These are phyloP conservation scores for Arachis stenosperma DNA, from an alignment of 306 rosid species.

Conservation along the genomic window DNA sequence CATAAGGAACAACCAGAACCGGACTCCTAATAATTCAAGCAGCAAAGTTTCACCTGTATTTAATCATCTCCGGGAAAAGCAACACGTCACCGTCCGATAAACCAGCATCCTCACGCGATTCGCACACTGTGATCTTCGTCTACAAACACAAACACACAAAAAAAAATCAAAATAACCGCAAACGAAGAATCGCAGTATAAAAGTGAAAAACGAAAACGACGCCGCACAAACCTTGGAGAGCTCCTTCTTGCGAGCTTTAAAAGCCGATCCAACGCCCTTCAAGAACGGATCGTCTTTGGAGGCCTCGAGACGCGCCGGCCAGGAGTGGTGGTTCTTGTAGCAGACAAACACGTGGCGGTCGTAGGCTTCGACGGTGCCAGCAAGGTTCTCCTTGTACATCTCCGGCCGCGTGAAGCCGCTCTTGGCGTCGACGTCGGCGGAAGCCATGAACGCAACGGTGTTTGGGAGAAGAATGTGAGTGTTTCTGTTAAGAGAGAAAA, in stretches of 20 bases:
- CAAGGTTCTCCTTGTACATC: constrained; percentile 69
- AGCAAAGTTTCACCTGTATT: constrained; percentile 51
- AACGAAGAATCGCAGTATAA: no score
- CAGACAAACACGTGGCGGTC: constrained; percentile 91
- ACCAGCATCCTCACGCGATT: constrained; percentile 63
- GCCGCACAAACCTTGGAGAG: constrained; percentile 52
- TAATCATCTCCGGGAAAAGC: constrained; percentile 87
- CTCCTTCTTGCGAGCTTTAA: constrained; percentile 64
- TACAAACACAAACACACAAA: constrained; percentile 34
- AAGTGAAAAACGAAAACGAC: background rate
- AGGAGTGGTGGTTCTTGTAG: constrained; percentile 65
- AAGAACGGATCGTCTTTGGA: constrained; percentile 74
- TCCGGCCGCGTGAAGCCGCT: constrained; percentile 80
- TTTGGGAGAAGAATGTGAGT: background rate
- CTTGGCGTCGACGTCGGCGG: constrained; percentile 56
- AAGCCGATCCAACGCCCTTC: constrained; percentile 55
- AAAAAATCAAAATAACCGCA: background rate
- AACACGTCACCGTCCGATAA: constrained; percentile 74
- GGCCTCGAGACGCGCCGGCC: constrained; percentile 79
- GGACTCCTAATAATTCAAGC: background rate
- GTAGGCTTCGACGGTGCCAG: constrained; percentile 73
- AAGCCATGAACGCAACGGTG: constrained; percentile 47
- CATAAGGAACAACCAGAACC: no score
- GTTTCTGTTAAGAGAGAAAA: constrained; percentile 8
- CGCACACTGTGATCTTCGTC: constrained; percentile 80